phyloP scores from a whole-genome alignment of 2,329 filamentous ascomycete genomes.

The Botrytis tulipae region DNA sequence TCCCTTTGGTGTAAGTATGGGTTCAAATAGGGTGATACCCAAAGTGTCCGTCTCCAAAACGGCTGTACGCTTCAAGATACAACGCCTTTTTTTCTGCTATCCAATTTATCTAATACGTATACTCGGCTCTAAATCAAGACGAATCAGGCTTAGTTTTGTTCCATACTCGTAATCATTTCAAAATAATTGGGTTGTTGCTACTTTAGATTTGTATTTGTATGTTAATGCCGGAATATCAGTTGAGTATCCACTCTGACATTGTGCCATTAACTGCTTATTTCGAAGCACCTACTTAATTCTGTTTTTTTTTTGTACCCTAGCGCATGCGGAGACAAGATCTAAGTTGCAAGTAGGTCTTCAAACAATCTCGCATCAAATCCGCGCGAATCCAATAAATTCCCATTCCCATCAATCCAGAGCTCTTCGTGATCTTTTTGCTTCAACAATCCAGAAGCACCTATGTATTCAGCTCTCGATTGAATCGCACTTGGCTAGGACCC shows the following conservation, averaged over 20 bases:
- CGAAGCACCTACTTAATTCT: not conserved
- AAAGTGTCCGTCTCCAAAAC: too few species aligned
- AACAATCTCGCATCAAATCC: too few species aligned
- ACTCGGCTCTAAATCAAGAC: too few species aligned
- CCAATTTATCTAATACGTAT: too few species aligned
- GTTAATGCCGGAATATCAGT: not conserved
- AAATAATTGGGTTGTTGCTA: not conserved
- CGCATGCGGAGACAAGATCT: not conserved
- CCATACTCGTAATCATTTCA: not conserved
- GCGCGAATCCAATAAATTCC: too few species aligned
- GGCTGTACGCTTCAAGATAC: too few species aligned
- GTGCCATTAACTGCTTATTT: not conserved
- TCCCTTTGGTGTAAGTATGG: too few species aligned
- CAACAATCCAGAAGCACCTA: not conserved
- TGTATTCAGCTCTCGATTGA: not conserved
- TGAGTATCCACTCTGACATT: not conserved
- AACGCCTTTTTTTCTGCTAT: too few species aligned
- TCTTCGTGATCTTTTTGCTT: not conserved
- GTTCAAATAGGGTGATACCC: too few species aligned
- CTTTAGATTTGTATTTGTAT: not conserved
- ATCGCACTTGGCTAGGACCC: not conserved
- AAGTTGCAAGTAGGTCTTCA: too few species aligned
- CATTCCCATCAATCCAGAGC: not conserved
- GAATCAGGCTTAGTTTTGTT: not conserved
- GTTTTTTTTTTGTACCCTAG: not conserved